Percentiles rank a stretch among this genome's conserved stretches.
phyloP scores from a whole-genome alignment of 257 asterid genomes.

The Capsicum pubescens region DNA sequence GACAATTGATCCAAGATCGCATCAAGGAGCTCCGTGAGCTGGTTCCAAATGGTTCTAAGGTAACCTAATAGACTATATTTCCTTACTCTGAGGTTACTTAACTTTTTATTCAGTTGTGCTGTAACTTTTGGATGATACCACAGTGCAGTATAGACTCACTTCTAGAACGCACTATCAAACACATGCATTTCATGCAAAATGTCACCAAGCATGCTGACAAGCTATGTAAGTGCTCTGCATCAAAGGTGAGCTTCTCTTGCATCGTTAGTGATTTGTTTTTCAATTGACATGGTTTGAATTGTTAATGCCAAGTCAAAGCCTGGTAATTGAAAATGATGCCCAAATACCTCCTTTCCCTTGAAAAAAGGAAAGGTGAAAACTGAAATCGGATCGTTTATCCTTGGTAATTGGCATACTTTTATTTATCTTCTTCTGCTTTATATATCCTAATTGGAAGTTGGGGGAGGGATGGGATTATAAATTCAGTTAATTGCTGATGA shows the following conservation, averaged over 20 bases:
- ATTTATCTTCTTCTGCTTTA: background rate
- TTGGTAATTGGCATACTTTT: background rate
- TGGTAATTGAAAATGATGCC: background rate
- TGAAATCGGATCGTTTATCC: background rate
- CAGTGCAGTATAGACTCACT: conserved; percentile 99
- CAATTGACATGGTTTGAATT: background rate
- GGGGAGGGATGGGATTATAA: background rate
- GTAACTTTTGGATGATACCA: conserved; percentile 48
- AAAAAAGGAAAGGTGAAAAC: background rate
- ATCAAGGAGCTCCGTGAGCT: conserved; percentile 93
- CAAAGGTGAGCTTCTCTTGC: conserved; percentile 58
- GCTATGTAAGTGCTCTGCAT: conserved; percentile 70
- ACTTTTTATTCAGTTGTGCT: conserved; percentile 36
- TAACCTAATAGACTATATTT: conserved; percentile 36
- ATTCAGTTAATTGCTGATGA: background rate
- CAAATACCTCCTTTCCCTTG: conserved; percentile 21
- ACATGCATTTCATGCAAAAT: conserved; percentile 89
- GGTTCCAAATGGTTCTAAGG: conserved; percentile 93
- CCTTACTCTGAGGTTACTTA: conserved; percentile 14
- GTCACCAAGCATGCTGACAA: conserved; percentile 84
- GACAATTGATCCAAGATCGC: conserved; percentile 97
- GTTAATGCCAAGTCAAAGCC: conserved; percentile 15
- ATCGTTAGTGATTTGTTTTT: background rate
- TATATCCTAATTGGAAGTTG: background rate
- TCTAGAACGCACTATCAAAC: conserved; percentile 84